Evolutionary conservation across 129 eudicot species (phyloP).

Genomic region (Apium graveolens): DNA sequence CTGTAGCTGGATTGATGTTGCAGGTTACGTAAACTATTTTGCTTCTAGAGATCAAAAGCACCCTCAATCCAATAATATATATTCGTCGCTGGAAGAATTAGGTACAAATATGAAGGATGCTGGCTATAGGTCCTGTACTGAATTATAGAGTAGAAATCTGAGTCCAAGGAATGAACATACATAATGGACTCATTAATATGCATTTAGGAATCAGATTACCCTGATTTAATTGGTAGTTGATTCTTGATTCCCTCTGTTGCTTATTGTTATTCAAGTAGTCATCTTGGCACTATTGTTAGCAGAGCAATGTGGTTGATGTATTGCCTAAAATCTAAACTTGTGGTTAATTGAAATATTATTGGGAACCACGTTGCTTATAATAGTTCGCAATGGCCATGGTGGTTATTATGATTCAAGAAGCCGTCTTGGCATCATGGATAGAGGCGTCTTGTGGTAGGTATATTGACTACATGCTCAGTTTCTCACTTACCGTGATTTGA

Average conservation of each 20-base stretch:
- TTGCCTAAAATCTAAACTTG: background rate
- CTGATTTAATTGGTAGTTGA: background rate
- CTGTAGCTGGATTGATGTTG: slow-evolving; percentile 70
- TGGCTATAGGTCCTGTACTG: slow-evolving; percentile 26
- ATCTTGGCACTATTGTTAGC: background rate
- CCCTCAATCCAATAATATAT: slow-evolving; percentile 33
- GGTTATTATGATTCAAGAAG: background rate
- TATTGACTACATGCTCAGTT: background rate
- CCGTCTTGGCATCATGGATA: background rate
- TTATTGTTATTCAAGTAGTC: background rate
- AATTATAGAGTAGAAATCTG: slow-evolving; percentile 18
- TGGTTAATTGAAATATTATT: background rate
- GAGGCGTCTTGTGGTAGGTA: background rate
- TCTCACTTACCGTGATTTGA: background rate
- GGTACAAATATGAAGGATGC: slow-evolving; percentile 44
- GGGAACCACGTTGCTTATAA: background rate
- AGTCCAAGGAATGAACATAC: too few relatives aligned
- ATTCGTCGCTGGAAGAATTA: slow-evolving; percentile 39
- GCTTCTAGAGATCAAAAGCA: slow-evolving; percentile 48
- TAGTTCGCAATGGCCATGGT: background rate
- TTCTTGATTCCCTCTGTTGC: background rate
- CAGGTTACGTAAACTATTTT: slow-evolving; percentile 39
- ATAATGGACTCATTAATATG: too few relatives aligned
- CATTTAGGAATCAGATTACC: too few relatives aligned
- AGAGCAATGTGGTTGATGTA: background rate